These are phyloP conservation scores for Vachellia pachyceras DNA, from an alignment of 306 rosid genomes.

Conservation along the genomic window DNA sequence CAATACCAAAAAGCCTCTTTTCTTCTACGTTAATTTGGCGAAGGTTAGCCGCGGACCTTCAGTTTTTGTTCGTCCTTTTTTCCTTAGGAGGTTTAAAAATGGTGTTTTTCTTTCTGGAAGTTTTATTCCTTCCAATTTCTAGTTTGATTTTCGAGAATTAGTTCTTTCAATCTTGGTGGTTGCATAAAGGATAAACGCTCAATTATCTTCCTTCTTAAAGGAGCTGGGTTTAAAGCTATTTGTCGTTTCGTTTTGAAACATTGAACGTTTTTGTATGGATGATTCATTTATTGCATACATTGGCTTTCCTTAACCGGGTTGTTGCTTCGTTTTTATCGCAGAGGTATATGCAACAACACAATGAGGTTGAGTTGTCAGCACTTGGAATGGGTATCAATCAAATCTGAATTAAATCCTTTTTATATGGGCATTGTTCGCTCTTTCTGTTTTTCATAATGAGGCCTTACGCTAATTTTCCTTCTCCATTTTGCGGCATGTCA, in stretches of 20 bases:
- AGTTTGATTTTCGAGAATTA: background rate
- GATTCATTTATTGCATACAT: background rate
- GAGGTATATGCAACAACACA: constrained; percentile 83
- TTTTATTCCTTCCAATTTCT: background rate
- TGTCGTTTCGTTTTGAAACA: background rate
- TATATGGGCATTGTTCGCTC: background rate
- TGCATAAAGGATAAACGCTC: background rate
- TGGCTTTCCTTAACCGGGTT: constrained; percentile 1
- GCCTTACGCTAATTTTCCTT: background rate
- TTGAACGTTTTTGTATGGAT: background rate
- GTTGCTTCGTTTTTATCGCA: constrained; percentile 23
- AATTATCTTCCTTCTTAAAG: background rate
- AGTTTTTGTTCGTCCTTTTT: background rate
- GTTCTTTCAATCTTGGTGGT: background rate
- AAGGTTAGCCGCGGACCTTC: constrained; percentile 44
- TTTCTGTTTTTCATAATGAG: background rate
- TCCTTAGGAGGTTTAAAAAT: background rate
- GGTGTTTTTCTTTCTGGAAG: background rate
- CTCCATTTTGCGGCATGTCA: background rate
- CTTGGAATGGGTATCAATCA: constrained; percentile 84
- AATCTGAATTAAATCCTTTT: constrained; percentile 17
- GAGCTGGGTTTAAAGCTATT: background rate
- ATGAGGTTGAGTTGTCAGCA: constrained; percentile 86
- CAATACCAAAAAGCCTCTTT: constrained; percentile 76
- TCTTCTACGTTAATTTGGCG: constrained; percentile 78